Evolutionary conservation across 163 green algal genomes (phyloP).

Genomic region (Scenedesmus sp.): DNA sequence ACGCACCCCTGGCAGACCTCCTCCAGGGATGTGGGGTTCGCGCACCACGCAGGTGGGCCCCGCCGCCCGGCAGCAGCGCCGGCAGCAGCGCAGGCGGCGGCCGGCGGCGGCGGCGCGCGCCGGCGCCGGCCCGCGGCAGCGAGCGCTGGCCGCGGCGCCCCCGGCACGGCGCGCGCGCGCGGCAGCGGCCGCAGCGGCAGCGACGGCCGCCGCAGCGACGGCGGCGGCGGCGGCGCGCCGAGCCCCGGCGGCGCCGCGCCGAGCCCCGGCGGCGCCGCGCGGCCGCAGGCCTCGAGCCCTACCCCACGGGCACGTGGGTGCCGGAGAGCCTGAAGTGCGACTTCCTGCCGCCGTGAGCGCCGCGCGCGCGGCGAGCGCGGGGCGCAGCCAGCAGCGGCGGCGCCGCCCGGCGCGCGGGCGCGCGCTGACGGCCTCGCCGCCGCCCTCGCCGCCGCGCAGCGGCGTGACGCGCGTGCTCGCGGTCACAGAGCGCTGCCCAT

Average conservation of each 20-base stretch:
- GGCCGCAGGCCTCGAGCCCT: conserved; percentile 14
- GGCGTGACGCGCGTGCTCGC: conserved; percentile 37
- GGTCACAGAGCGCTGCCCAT: conserved; percentile 41
- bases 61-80: too few species aligned
- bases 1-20: conserved; percentile 5
- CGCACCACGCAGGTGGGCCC: too few species aligned
- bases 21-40: conserved; percentile 9
- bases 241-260: background rate
- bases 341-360: conserved; percentile 36
- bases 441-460: background rate
- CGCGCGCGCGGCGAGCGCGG: background rate
- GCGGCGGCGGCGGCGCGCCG: background rate
- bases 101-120: background rate
- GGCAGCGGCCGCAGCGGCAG: background rate
- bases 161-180: background rate
- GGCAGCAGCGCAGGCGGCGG: conserved; percentile 10
- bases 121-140: background rate
- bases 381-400: background rate
- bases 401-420: background rate
- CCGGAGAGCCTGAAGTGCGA: conserved; percentile 34
- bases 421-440: background rate
- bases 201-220: background rate
- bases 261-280: too few species aligned
- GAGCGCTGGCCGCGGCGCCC: background rate
- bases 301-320: conserved; percentile 37